A percentile compares a stretch with the other conserved stretches of the same genome.
phyloP scores from a whole-genome alignment of 2,329 filamentous ascomycete genomes.

The Trichoderma koningii region DNA sequence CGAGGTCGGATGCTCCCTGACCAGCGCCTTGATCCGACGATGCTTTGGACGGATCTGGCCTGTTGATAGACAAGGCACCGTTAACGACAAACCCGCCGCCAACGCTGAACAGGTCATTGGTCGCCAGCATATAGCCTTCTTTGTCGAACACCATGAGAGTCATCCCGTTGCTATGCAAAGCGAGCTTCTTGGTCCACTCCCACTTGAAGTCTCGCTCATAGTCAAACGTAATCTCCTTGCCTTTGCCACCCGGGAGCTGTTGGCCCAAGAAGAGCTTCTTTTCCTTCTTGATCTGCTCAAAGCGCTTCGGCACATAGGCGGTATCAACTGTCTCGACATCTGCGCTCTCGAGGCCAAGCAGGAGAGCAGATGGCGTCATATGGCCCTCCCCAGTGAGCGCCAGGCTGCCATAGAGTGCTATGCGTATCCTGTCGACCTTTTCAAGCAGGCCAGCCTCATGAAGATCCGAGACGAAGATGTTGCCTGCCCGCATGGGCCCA shows the following conservation, averaged over 20 bases:
- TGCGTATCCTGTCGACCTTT: conserved; percentile 17
- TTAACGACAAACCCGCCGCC: conserved; percentile 22
- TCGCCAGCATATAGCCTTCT: conserved; percentile 23
- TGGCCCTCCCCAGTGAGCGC: conserved; percentile 23
- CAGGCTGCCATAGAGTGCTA: conserved; percentile 20
- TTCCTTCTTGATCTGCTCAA: conserved; percentile 23
- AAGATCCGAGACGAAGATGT: conserved; percentile 21
- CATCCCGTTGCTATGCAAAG: conserved; percentile 22
- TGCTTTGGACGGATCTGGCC: not conserved
- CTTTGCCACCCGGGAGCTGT: conserved; percentile 7
- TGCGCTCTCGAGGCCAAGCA: conserved; percentile 21
- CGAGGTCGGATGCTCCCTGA: not conserved
- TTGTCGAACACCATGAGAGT: conserved; percentile 24
- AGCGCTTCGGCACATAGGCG: conserved; percentile 18
- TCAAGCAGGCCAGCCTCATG: conserved; percentile 7
- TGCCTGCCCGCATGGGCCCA: conserved; percentile 19
- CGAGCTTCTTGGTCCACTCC: conserved; percentile 20
- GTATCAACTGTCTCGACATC: conserved; percentile 19
- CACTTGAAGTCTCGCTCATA: conserved; percentile 23
- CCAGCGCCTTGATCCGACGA: not conserved
- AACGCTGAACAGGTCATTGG: conserved; percentile 23
- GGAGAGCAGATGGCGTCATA: conserved; percentile 23
- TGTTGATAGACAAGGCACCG: conserved; percentile 20
- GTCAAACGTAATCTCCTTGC: conserved; percentile 20
- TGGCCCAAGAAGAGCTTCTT: conserved; percentile 21